Evolutionary conservation across 176 grass and related monocot genomes (phyloP).

Genomic region (Secale cereale): DNA sequence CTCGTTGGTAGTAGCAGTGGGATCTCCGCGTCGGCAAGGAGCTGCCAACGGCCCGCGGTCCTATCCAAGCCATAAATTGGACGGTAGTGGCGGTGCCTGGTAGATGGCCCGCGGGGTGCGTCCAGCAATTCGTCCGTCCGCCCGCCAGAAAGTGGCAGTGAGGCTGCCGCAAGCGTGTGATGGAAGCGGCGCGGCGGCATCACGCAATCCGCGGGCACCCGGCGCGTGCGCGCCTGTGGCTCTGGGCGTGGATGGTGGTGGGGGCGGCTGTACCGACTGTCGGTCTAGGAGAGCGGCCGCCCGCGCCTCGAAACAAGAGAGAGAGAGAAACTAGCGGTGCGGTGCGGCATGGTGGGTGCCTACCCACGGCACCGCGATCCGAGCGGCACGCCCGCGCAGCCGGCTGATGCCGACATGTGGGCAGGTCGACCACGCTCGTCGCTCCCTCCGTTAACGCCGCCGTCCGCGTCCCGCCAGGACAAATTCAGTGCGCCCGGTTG

Average conservation of each 20-base stretch:
- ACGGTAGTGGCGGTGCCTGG: background rate
- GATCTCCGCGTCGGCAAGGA: slow-evolving; percentile 6
- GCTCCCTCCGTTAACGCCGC: slow-evolving; percentile 15
- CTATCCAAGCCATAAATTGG: slow-evolving; percentile 9
- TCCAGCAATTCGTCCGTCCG: slow-evolving; percentile 18
- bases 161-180: slow-evolving; percentile 34
- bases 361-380: slow-evolving; percentile 29
- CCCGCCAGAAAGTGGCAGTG: slow-evolving; percentile 20
- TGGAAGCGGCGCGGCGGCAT: slow-evolving; percentile 46
- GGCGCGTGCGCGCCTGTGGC: slow-evolving; percentile 47
- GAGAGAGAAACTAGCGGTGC: background rate
- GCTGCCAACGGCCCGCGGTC: slow-evolving; percentile 8
- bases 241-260: background rate
- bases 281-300: slow-evolving; percentile 25
- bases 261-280: slow-evolving; percentile 27
- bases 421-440: background rate
- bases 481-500: background rate
- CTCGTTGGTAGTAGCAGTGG: background rate
- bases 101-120: background rate
- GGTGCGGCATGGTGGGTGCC: background rate
- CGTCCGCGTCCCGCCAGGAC: background rate
- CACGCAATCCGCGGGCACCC: slow-evolving; percentile 42
- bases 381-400: slow-evolving; percentile 32
- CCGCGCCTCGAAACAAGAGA: slow-evolving; percentile 29
- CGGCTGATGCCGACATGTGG: slow-evolving; percentile 37